A percentile compares a stretch with the other conserved stretches of the same genome.
These are phyloP conservation scores for Helichrysum umbraculigerum DNA, from an alignment of 129 eudicot species.

Conservation along the genomic window DNA sequence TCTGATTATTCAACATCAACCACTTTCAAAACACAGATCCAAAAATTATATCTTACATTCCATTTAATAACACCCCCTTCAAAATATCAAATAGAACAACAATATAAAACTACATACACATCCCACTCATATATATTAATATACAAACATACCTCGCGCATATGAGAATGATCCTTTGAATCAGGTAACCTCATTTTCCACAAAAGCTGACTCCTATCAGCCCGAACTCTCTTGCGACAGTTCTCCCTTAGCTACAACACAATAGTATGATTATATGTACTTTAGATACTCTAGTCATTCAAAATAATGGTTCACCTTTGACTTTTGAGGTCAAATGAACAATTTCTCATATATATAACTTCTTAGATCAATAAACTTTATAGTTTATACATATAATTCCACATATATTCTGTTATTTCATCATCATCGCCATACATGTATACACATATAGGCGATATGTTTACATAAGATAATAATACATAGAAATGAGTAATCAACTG, in stretches of 20 bases:
- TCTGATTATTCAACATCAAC: neutral
- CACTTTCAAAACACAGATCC: neutral
- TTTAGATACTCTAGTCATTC: slow-evolving; percentile 1
- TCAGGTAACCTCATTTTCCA: slow-evolving; percentile 67
- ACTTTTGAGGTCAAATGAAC: slow-evolving; percentile 9
- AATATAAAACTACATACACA: slow-evolving; percentile 4
- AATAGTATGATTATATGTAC: slow-evolving; percentile 1
- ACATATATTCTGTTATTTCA: neutral
- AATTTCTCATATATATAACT: slow-evolving; percentile 12
- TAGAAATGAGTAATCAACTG: slow-evolving; percentile 8
- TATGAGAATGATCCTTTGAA: slow-evolving; percentile 30
- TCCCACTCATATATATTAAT: neutral
- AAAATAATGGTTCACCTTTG: neutral
- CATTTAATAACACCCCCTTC: neutral
- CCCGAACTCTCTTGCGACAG: slow-evolving; percentile 74
- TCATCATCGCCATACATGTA: slow-evolving; percentile 3
- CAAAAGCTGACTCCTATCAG: slow-evolving; percentile 64
- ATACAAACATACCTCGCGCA: slow-evolving; percentile 43
- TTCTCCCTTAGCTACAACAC: slow-evolving; percentile 70
- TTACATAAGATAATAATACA: neutral
- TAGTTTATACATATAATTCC: slow-evolving; percentile 1
- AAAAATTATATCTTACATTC: neutral
- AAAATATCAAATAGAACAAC: neutral
- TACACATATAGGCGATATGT: neutral
- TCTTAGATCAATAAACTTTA: neutral